These are phyloP conservation scores for Verbascum thapsus DNA, from an alignment of 257 asterid species.

Conservation along the genomic window DNA sequence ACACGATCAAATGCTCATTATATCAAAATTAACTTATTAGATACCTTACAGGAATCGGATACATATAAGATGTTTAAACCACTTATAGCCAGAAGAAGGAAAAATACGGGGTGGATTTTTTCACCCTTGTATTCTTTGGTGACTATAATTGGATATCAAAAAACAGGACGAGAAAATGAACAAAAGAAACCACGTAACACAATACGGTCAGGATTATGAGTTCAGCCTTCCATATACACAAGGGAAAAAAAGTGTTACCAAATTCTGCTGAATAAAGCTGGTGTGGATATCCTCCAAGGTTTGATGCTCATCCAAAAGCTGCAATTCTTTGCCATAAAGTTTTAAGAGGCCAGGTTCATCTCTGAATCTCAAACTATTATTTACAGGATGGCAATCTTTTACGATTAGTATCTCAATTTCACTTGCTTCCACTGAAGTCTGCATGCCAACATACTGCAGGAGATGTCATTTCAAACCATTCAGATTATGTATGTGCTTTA, in stretches of 20 bases:
- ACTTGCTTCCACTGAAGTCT: slow-evolving; percentile 66
- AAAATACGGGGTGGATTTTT: no score
- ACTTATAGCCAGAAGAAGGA: no score
- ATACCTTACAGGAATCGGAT: slow-evolving; percentile 3
- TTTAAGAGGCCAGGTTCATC: slow-evolving; percentile 35
- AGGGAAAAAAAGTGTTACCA: slow-evolving; percentile 49
- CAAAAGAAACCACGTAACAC: neutral
- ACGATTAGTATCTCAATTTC: slow-evolving; percentile 69
- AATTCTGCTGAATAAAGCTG: slow-evolving; percentile 58
- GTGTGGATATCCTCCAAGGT: slow-evolving; percentile 73
- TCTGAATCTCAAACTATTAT: slow-evolving; percentile 37
- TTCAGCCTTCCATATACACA: neutral
- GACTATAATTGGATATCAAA: neutral
- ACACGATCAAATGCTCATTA: neutral
- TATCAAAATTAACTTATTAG: neutral
- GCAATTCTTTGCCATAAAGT: slow-evolving; percentile 47
- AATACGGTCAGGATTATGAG: neutral
- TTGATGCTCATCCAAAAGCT: slow-evolving; percentile 60
- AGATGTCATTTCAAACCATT: slow-evolving; percentile 26
- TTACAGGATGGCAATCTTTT: slow-evolving; percentile 43
- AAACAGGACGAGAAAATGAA: no score
- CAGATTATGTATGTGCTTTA: no score
- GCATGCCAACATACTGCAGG: slow-evolving; percentile 85
- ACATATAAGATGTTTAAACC: no score
- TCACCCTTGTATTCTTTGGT: no score